These are phyloP conservation scores for Trametes elegans DNA, from an alignment of 768 basidiomycete genomes.

Conservation along the genomic window DNA sequence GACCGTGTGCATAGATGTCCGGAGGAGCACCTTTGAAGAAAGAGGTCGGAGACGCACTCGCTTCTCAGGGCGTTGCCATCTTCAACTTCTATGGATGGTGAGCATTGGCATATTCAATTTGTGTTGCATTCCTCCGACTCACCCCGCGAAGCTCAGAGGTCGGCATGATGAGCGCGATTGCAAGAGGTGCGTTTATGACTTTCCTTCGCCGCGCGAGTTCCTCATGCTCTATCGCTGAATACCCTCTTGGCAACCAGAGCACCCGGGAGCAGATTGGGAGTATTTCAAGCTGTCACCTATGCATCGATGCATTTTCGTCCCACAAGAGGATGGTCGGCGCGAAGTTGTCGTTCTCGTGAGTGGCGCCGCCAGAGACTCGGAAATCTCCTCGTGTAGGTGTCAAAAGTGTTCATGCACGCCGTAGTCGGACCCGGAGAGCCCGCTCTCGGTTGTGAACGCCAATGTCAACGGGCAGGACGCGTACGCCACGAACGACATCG, in stretches of 20 bases:
- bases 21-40: conserved; percentile 4
- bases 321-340: neutral
- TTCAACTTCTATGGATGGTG: conserved; percentile 4
- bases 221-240: neutral
- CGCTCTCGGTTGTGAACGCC: neutral
- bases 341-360: neutral
- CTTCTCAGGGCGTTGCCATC: conserved; percentile 6
- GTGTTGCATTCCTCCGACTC: neutral
- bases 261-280: conserved; percentile 9
- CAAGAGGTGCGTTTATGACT: neutral
- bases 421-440: neutral
- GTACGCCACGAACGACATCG: conserved; percentile 41
- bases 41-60: conserved; percentile 3
- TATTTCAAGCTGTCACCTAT: neutral
- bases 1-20: neutral
- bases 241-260: neutral
- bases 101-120: neutral
- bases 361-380: neutral
- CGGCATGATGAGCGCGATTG: neutral
- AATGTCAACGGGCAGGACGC: conserved; percentile 29
- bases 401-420: no score
- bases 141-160: neutral
- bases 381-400: no score
- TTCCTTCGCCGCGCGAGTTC: no score
- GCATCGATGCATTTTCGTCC: neutral